phyloP scores from a whole-genome alignment of 1,284 basidiomycete species.

The Boletus sp. region DNA sequence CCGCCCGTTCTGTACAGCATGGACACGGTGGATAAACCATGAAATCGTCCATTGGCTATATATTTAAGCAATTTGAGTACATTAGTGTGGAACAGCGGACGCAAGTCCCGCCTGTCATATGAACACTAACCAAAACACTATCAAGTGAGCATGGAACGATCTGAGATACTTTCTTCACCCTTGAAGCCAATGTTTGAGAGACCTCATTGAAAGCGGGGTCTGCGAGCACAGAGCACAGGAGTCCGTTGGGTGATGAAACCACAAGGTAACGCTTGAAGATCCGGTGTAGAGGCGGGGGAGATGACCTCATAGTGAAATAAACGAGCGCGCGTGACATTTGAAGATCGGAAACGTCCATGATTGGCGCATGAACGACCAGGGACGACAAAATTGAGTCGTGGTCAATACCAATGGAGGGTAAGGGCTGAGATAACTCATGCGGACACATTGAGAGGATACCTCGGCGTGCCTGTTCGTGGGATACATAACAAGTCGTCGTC shows the following conservation, averaged over 20 bases:
- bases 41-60: slow-evolving; percentile 43
- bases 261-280: slow-evolving; percentile 38
- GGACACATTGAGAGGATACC: slow-evolving; percentile 16
- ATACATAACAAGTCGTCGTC: slow-evolving; percentile 7
- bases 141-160: slow-evolving; percentile 6
- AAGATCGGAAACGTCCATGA: slow-evolving; percentile 20
- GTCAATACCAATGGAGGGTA: slow-evolving; percentile 39
- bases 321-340: slow-evolving; percentile 32
- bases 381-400: slow-evolving; percentile 49
- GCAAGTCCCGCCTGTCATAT: slow-evolving; percentile 12
- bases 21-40: slow-evolving; percentile 37
- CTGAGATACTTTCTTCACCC: slow-evolving; percentile 14
- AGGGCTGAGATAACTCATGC: neutral
- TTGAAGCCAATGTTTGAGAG: slow-evolving; percentile 14
- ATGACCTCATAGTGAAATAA: slow-evolving; percentile 43
- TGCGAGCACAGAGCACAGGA: slow-evolving; percentile 22
- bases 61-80: slow-evolving; percentile 33
- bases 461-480: slow-evolving; percentile 32
- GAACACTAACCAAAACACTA: slow-evolving; percentile 30
- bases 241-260: slow-evolving; percentile 13
- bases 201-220: slow-evolving; percentile 15
- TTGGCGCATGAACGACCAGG: slow-evolving; percentile 40
- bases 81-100: slow-evolving; percentile 15
- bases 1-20: slow-evolving; percentile 25
- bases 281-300: slow-evolving; percentile 35